A percentile compares a stretch with the other conserved stretches of the same genome.
Evolutionary conservation across 495 filamentous ascomycete species (phyloP).

Genomic region (Annulohypoxylon nitens): DNA sequence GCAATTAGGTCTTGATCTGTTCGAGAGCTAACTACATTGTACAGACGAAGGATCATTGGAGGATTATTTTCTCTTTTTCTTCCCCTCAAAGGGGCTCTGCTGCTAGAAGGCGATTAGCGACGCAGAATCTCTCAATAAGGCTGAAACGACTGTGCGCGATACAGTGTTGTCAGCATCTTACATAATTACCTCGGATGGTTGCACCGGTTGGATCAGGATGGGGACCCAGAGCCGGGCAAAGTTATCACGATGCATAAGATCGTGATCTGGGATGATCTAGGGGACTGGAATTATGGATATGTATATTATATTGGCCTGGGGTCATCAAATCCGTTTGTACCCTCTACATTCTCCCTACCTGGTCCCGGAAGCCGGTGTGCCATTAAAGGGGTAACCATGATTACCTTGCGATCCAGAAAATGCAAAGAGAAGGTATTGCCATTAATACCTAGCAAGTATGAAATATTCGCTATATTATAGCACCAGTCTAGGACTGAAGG

Average conservation of each 20-base stretch:
- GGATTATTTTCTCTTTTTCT: not conserved
- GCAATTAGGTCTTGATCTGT: not conserved
- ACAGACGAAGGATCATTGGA: not conserved
- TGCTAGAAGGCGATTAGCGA: conserved; percentile 7
- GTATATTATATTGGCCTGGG: conserved; percentile 22
- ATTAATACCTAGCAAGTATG: not conserved
- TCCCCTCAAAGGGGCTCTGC: conserved; percentile 2
- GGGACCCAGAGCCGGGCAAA: conserved; percentile 27
- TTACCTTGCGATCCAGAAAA: not conserved
- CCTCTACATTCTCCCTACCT: not conserved
- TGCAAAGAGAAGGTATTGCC: conserved; percentile 17
- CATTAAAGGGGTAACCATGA: conserved; percentile 15
- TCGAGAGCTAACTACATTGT: not conserved
- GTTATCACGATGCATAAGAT: conserved; percentile 45
- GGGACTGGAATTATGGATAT: conserved; percentile 3
- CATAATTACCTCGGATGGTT: conserved; percentile 29
- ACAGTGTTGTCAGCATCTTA: conserved; percentile 32
- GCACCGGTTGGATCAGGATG: conserved; percentile 14
- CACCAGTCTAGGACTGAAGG: not conserved
- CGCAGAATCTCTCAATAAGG: conserved; percentile 29
- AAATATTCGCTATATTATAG: not conserved
- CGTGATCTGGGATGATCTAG: conserved; percentile 40
- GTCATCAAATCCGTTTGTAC: not conserved
- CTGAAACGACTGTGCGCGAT: conserved; percentile 35
- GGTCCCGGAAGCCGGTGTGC: conserved; percentile 6